Evolutionary conservation across 148 eudicot genomes (phyloP), one percentile per base, ranked within the genome.

Genomic region (Rhododendron simsii): DNA sequence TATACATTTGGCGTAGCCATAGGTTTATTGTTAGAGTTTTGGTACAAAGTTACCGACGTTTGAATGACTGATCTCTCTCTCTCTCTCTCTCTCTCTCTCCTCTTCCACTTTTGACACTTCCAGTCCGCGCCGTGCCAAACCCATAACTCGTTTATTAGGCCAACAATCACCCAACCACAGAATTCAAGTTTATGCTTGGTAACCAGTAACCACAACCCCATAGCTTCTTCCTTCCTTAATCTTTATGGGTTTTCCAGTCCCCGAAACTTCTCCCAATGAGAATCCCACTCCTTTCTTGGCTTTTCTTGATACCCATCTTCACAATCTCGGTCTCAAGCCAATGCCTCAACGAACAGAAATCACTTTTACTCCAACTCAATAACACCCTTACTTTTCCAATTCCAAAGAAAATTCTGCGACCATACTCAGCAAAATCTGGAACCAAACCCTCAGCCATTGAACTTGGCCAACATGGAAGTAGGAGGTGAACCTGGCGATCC

Each of bases 331-430:
- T 59, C 67, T 59, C 67, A 59, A 51, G 87, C 74, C 87, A 83
- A 45, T 89, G 88, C 13, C 63, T 53, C 0, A 30, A 83, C 0
- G 86, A 85, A 71, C 89, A 93, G 63, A 78, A 74, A 47, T 44
- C 84, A 1, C 63, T 89, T n/a, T 84, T 93, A 81, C 61, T 92
- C 0, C 86, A 82, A 63, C 69, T 93, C 7, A 92, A 84, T 11
- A 45, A 81, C 83, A 84, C 28, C 73, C 86, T 90, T 45, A 26
- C 7, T 0, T 88, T 79, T n/a, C n/a, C 51, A 63, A 45, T 35
- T 15, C 69, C n/a, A n/a, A n/a, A 23, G 7, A 81, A 0, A 0
- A 16, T 13, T n/a, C n/a, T n/a, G n/a, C n/a, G n/a, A n/a, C n/a
- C n/a, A n/a, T n/a, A n/a, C n/a, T n/a, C n/a, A n/a, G n/a, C n/a